A percentile compares a stretch with the other conserved stretches of the same genome.
These are phyloP conservation scores for Mediolabrus comicus DNA, from an alignment of 108 stramenopile species.

Conservation along the genomic window DNA sequence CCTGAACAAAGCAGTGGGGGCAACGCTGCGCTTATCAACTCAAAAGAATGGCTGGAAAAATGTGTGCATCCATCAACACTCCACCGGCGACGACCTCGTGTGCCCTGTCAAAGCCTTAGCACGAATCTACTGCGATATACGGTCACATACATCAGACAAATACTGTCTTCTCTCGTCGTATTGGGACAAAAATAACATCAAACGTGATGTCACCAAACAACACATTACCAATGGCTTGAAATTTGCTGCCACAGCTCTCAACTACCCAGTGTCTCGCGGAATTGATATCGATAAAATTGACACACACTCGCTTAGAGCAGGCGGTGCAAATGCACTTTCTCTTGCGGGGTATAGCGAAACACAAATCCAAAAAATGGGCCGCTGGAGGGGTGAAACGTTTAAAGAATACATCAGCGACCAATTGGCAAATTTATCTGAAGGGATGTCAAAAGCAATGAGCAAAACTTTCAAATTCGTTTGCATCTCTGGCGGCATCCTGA, in stretches of 20 bases:
- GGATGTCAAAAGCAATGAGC: conserved; percentile 7
- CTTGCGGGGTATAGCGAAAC: background rate
- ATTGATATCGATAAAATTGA: background rate
- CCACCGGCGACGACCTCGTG: conserved; percentile 2
- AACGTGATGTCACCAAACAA: background rate
- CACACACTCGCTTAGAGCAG: conserved; percentile 6
- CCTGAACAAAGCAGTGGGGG: background rate
- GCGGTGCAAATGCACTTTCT: conserved; percentile 8
- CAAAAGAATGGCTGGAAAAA: conserved; percentile 11
- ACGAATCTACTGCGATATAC: background rate
- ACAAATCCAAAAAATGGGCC: conserved; percentile 3
- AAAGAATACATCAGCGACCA: conserved; percentile 5
- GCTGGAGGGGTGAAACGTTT: conserved; percentile 4
- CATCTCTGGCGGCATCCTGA: background rate
- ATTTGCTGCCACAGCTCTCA: background rate
- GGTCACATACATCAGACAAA: background rate
- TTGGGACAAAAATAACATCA: background rate
- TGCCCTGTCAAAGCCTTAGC: conserved; percentile 2
- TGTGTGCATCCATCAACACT: conserved; percentile 3
- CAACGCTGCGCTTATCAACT: background rate
- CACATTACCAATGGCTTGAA: conserved; percentile 2
- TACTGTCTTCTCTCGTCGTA: background rate
- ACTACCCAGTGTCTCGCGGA: background rate
- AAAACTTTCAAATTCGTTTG: background rate
- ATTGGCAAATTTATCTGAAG: background rate